Conservation (phyloP, 1,284 basidiomycete genomes). For the Marasmius sp. region DNA sequence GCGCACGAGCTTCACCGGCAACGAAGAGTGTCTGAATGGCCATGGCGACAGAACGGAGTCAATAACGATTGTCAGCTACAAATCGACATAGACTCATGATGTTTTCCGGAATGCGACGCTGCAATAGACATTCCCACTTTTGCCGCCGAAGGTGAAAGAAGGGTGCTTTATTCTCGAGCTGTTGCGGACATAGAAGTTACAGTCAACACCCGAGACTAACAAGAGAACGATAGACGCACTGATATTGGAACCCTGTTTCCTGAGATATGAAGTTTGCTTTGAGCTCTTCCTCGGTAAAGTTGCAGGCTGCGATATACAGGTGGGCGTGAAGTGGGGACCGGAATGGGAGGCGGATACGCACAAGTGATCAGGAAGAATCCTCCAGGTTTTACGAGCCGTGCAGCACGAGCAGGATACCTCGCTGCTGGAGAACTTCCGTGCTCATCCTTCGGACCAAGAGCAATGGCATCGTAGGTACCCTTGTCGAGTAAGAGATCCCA, state of each 20-base stretch:
- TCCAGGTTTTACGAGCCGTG: constrained; percentile 58
- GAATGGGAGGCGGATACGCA: constrained; percentile 31
- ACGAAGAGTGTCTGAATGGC: no score
- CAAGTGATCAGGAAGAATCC: constrained; percentile 86
- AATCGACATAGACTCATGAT: background rate
- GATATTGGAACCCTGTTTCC: constrained; percentile 55
- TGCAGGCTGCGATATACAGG: constrained; percentile 61
- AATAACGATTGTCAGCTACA: no score
- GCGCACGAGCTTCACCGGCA: no score
- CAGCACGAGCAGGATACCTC: constrained; percentile 64
- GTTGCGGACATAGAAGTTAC: background rate
- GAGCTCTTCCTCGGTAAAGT: constrained; percentile 87
- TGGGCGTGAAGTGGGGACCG: background rate
- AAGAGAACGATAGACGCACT: constrained; percentile 45
- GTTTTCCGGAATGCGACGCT: constrained; percentile 72
- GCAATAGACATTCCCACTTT: constrained; percentile 69
- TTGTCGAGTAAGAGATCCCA: constrained; percentile 81
- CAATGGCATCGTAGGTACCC: constrained; percentile 87
- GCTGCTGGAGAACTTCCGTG: constrained; percentile 54
- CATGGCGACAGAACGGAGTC: no score
- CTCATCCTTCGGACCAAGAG: constrained; percentile 65
- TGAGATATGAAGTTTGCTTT: constrained; percentile 52
- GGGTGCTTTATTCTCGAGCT: constrained; percentile 74
- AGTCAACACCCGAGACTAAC: background rate
- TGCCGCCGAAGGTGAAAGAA: constrained; percentile 75